Conservation (phyloP, 179 eudicot species). For the Spinacia oleracea region DNA sequence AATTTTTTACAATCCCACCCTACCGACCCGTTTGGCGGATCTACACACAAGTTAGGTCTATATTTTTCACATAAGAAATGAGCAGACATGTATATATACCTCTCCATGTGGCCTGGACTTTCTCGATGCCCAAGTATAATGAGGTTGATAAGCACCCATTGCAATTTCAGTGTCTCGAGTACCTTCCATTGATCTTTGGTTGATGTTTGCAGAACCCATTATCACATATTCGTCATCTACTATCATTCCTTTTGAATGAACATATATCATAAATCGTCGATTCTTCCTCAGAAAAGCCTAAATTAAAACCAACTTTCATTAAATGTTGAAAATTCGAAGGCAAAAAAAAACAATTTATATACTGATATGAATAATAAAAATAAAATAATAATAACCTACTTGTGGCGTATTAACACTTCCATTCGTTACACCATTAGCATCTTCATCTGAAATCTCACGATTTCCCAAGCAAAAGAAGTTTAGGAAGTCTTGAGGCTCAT, state of each 20-base stretch:
- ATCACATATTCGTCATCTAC: conserved; percentile 45
- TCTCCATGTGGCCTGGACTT: conserved; percentile 34
- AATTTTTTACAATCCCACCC: too few relatives aligned
- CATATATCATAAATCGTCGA: conserved; percentile 45
- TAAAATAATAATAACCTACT: conserved; percentile 56
- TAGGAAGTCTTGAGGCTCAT: conserved; percentile 76
- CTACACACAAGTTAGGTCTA: too few relatives aligned
- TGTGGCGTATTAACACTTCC: conserved; percentile 42
- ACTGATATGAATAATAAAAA: background rate
- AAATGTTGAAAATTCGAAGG: background rate
- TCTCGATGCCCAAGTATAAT: conserved; percentile 36
- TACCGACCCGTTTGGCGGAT: too few relatives aligned
- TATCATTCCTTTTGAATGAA: conserved; percentile 49
- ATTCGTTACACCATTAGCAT: conserved; percentile 15
- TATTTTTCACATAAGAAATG: background rate
- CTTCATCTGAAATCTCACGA: conserved; percentile 41
- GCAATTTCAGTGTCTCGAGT: conserved; percentile 51
- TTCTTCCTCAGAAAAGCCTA: conserved; percentile 27
- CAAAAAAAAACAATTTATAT: background rate
- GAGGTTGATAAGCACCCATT: conserved; percentile 52
- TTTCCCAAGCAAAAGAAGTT: conserved; percentile 79
- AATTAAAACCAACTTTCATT: background rate
- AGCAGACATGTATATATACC: conserved; percentile 11
- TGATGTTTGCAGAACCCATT: conserved; percentile 46
- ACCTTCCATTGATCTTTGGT: conserved; percentile 48